phyloP scores from a whole-genome alignment of 2,329 filamentous ascomycete genomes.

The Fusarium foetens region DNA sequence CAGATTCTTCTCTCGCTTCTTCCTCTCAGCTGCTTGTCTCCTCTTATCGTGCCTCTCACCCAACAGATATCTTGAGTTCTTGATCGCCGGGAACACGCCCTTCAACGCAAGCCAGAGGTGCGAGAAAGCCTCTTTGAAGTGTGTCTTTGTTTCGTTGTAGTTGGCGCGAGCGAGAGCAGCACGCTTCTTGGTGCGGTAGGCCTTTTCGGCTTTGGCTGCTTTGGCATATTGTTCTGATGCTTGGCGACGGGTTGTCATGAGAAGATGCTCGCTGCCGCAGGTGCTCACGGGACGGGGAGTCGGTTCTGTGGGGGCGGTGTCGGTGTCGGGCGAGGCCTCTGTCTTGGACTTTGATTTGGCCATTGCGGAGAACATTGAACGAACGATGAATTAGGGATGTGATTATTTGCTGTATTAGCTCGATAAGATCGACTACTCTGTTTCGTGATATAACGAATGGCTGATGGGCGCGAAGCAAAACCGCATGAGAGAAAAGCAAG shows the following conservation, averaged over 20 bases:
- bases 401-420: background rate
- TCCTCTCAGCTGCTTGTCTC: background rate
- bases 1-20: background rate
- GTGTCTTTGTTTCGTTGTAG: conserved; percentile 6
- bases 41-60: background rate
- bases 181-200: conserved; percentile 13
- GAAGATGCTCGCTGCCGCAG: background rate
- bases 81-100: background rate
- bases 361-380: background rate
- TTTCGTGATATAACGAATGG: background rate
- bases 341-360: background rate
- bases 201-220: conserved; percentile 16
- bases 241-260: background rate
- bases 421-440: background rate
- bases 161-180: conserved; percentile 6
- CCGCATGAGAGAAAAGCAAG: background rate
- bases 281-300: background rate
- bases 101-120: conserved; percentile 5
- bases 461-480: background rate
- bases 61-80: background rate
- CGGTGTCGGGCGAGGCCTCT: background rate
- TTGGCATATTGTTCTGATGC: conserved; percentile 13
- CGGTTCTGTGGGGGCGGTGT: background rate
- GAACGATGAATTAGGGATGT: rapidly evolving
- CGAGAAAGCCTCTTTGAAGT: background rate